phyloP scores from a whole-genome alignment of 352 stramenopile genomes.

The Globisporangium cederbergense region DNA sequence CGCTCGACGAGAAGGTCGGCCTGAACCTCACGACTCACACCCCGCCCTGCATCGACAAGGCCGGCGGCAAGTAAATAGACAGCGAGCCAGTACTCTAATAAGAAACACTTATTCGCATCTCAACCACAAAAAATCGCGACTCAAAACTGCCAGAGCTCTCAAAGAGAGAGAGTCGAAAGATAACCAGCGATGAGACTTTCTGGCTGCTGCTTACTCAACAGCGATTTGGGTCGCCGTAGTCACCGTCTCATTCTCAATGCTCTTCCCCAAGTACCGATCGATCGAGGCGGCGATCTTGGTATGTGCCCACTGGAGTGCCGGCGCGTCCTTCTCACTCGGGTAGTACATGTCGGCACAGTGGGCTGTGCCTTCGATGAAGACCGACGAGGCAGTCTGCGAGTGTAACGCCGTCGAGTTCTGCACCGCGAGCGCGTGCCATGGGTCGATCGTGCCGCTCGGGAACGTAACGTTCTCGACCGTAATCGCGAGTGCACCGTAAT shows the following conservation, averaged over 20 bases:
- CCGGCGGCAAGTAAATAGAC: slow-evolving; percentile 39
- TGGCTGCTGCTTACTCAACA: not conserved
- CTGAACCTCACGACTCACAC: slow-evolving; percentile 93
- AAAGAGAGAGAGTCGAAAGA: no score
- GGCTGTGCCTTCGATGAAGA: slow-evolving; percentile 80
- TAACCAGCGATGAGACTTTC: not conserved
- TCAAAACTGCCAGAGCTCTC: no score
- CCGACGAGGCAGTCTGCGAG: slow-evolving; percentile 44
- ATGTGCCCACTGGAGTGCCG: slow-evolving; percentile 62
- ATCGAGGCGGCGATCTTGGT: slow-evolving; percentile 54
- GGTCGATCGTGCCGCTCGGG: slow-evolving; percentile 78
- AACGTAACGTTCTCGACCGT: slow-evolving; percentile 82
- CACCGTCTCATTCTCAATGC: not conserved
- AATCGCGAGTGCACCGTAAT: slow-evolving; percentile 75
- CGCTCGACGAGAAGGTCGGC: slow-evolving; percentile 90
- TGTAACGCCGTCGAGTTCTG: slow-evolving; percentile 63
- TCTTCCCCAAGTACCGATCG: slow-evolving; percentile 32
- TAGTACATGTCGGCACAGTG: slow-evolving; percentile 86
- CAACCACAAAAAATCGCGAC: no score
- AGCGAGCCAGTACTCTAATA: no score
- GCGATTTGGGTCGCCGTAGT: not conserved
- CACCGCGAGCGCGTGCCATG: slow-evolving; percentile 80
- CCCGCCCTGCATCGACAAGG: slow-evolving; percentile 92
- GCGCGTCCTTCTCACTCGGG: slow-evolving; percentile 47
- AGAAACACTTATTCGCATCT: no score